phyloP scores from a whole-genome alignment of 306 rosid species.

The Vigna reflexopilosa region DNA sequence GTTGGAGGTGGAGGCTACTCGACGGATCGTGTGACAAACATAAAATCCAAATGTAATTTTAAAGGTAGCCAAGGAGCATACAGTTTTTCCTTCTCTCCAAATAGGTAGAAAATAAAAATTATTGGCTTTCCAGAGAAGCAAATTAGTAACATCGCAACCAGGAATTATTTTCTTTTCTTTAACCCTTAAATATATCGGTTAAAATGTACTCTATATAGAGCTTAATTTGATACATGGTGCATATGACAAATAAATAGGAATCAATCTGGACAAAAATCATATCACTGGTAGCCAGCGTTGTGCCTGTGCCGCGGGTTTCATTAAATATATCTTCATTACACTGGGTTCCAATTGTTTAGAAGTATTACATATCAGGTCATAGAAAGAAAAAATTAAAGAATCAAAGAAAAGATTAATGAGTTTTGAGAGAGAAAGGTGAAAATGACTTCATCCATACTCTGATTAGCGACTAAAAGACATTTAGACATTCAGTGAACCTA shows the following conservation, averaged over 20 bases:
- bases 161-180: not conserved
- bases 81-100: not conserved
- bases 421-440: not conserved
- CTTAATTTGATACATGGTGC: not conserved
- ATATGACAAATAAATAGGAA: constrained; percentile 2
- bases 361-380: not conserved
- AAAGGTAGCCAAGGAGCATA: not conserved
- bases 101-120: not conserved
- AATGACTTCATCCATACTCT: not conserved
- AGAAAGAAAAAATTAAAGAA: not conserved
- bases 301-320: not conserved
- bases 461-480: not conserved
- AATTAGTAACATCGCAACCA: not conserved
- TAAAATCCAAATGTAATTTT: not conserved
- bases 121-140: constrained; percentile 7
- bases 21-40: not conserved
- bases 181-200: not conserved
- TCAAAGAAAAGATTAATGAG: not conserved
- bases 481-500: not conserved
- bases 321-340: not conserved
- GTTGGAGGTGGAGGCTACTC: not conserved
- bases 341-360: not conserved
- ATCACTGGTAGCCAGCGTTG: not conserved
- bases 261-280: not conserved
- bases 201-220: not conserved